Percentiles rank a stretch among this genome's conserved stretches.
Conservation (phyloP, 1,139 yeast species). For the Candida albicans region DNA sequence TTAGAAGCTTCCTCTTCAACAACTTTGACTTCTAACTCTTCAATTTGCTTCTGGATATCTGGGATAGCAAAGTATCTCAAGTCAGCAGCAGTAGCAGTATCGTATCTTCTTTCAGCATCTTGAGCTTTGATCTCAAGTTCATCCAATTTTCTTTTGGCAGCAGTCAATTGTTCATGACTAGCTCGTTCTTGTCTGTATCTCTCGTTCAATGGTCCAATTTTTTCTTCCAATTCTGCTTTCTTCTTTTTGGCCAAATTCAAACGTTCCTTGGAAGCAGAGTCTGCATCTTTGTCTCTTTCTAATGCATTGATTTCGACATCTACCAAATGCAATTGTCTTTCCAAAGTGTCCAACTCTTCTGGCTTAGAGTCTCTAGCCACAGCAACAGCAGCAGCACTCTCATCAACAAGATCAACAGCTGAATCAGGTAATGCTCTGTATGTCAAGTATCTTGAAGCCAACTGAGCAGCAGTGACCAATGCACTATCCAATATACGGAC, state of each 20-base stretch:
- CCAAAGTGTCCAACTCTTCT: conserved; percentile 90
- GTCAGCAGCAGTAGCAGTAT: conserved; percentile 93
- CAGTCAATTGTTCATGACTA: conserved; percentile 87
- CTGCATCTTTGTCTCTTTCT: conserved; percentile 94
- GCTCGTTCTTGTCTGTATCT: conserved; percentile 85
- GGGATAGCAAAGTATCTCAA: conserved; percentile 96
- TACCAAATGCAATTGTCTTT: conserved; percentile 84
- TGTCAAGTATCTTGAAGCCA: conserved; percentile 92
- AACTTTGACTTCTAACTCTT: conserved; percentile 69
- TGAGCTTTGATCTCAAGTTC: conserved; percentile 89
- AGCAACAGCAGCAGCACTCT: conserved; percentile 95
- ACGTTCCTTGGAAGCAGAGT: conserved; percentile 82
- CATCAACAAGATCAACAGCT: conserved; percentile 96
- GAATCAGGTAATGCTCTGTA: conserved; percentile 96
- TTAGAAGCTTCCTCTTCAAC: conserved; percentile 71
- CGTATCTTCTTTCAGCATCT: conserved; percentile 97
- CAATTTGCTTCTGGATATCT: conserved; percentile 76
- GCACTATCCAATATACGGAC: conserved; percentile 96
- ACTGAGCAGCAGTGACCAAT: conserved; percentile 89
- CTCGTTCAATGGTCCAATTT: conserved; percentile 81
- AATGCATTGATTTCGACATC: conserved; percentile 96
- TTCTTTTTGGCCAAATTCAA: conserved; percentile 73
- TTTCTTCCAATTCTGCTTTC: conserved; percentile 82
- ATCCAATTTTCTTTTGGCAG: conserved; percentile 86
- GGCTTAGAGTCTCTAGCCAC: conserved; percentile 98